A percentile compares a stretch with the other conserved stretches of the same genome.
Evolutionary conservation across 139 green algal species (phyloP).

Genomic region (Desmodesmus armatus): DNA sequence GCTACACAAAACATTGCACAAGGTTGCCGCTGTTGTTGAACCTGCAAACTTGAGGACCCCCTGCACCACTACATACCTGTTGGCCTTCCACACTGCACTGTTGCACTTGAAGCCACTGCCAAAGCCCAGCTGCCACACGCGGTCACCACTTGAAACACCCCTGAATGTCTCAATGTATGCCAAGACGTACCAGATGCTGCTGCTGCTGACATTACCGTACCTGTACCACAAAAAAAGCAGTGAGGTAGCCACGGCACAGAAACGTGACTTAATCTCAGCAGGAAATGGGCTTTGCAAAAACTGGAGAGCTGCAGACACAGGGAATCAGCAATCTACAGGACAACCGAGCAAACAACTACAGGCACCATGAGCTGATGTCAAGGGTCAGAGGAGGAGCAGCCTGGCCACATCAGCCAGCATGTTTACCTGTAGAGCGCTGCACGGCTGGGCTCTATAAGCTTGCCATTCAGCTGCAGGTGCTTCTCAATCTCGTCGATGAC

Average conservation of each 20-base stretch:
- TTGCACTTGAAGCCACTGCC: slow-evolving; percentile 97
- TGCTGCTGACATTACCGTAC: slow-evolving; percentile 89
- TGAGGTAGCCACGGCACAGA: not conserved
- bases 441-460: slow-evolving; percentile 79
- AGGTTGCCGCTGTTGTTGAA: too few species aligned
- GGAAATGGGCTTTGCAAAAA: not conserved
- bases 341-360: not conserved
- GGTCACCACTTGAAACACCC: slow-evolving; percentile 74
- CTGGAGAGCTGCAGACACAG: not conserved
- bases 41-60: too few species aligned
- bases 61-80: slow-evolving; percentile 62
- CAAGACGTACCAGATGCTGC: slow-evolving; percentile 87
- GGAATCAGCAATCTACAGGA: not conserved
- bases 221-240: not conserved
- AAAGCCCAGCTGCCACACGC: slow-evolving; percentile 95
- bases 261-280: not conserved
- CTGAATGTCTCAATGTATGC: slow-evolving; percentile 80
- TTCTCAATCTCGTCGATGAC: slow-evolving; percentile 98
- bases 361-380: not conserved
- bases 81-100: slow-evolving; percentile 87
- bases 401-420: not conserved
- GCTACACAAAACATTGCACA: too few species aligned
- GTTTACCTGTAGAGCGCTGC: slow-evolving; percentile 77
- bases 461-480: slow-evolving; percentile 79
- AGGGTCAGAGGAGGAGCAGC: not conserved